Conservation (phyloP, 495 filamentous ascomycete genomes). For the Astrothelium subdiscretum region DNA sequence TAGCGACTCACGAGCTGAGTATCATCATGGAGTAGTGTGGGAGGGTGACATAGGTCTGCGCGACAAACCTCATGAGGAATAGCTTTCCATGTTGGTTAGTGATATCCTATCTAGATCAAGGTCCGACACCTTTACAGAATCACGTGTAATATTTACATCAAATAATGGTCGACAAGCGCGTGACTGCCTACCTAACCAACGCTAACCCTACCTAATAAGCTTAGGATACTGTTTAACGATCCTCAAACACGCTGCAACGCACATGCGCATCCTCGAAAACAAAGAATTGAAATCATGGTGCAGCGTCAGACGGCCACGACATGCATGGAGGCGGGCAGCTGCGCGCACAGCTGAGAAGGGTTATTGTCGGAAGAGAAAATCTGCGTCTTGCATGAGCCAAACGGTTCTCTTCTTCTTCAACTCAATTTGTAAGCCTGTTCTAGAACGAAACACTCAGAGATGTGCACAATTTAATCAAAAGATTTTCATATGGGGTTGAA, state of each 20-base stretch:
- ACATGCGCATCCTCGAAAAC: not conserved
- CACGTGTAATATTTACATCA: not conserved
- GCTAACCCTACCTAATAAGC: too few species aligned
- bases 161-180: not conserved
- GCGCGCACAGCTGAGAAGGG: too few species aligned
- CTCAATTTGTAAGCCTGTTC: too few species aligned
- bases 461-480: not conserved
- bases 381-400: too few species aligned
- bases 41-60: not conserved
- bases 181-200: not conserved
- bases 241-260: not conserved
- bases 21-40: not conserved
- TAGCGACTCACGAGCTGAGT: not conserved
- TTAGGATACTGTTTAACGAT: not conserved
- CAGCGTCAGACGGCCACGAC: not conserved
- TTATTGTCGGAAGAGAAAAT: too few species aligned
- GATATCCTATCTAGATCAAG: not conserved
- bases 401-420: too few species aligned
- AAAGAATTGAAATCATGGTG: not conserved
- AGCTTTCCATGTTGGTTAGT: not conserved
- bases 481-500: not conserved
- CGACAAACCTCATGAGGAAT: not conserved
- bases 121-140: not conserved
- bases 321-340: too few species aligned
- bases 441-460: too few species aligned